Evolutionary conservation across 495 filamentous ascomycete species (phyloP).

Genomic region (Penicillium coffeae): DNA sequence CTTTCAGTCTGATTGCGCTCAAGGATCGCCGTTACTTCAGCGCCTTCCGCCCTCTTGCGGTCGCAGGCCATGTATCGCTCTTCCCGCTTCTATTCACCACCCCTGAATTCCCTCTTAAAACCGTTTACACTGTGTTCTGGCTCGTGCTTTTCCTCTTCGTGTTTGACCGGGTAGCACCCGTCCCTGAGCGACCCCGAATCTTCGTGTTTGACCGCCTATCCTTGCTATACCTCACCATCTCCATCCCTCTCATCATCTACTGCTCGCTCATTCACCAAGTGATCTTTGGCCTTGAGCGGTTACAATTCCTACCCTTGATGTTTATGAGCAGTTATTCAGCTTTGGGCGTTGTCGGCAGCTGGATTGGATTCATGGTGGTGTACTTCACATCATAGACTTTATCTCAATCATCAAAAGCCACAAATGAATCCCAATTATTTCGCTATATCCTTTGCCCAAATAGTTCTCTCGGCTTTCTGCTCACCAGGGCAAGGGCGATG

Average conservation of each 20-base stretch:
- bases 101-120: constrained; percentile 85
- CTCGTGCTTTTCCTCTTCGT: constrained; percentile 5
- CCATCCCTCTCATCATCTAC: constrained; percentile 86
- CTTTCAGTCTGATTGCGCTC: constrained; percentile 90
- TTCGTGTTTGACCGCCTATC: constrained; percentile 89
- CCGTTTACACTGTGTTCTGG: constrained; percentile 53
- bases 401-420: no score
- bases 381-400: constrained; percentile 78
- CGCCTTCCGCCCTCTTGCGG: constrained; percentile 87
- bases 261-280: constrained; percentile 79
- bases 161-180: constrained; percentile 39
- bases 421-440: no score
- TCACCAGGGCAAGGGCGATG: constrained; percentile 46
- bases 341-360: constrained; percentile 92
- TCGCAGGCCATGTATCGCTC: constrained; percentile 90
- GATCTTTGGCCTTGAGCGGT: constrained; percentile 69
- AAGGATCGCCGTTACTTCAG: constrained; percentile 88
- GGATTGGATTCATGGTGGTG: constrained; percentile 91
- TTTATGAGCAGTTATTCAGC: constrained; percentile 95
- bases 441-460: no score
- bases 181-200: constrained; percentile 56
- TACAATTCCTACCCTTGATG: constrained; percentile 93
- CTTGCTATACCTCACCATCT: constrained; percentile 79
- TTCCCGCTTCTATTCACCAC: constrained; percentile 92
- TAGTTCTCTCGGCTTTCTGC: no score